Evolutionary conservation across 2,329 filamentous ascomycete species (phyloP), one percentile per base, ranked within the genome.

Genomic region (Hymenoscyphus occultus): DNA sequence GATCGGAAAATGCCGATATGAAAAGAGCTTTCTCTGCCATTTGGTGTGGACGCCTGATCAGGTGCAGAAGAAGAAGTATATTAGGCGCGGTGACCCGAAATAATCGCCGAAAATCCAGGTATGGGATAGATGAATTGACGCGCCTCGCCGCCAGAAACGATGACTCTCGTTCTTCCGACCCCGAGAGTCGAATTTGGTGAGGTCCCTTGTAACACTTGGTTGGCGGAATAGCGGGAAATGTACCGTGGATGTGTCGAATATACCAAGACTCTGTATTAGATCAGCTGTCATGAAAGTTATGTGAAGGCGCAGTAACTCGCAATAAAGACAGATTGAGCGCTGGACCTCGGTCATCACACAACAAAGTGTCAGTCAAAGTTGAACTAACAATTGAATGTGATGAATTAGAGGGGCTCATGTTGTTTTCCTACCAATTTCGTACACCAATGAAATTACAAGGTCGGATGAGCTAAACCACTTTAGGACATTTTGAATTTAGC

Each of bases 121-220:
- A 31, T 56, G 14, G 32, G 61, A 62, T 63, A 66, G 59, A 68
- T 66, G 64, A 61, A 61, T 40, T 51, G 12, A 63, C 48, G 58
- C 51, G 42, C 12, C 42, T 63, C n/a, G 16, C 60, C 61, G 28
- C 56, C 51, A 59, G 9, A 22, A 39, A 22, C 39, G 9, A 56
- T 35, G 19, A 39, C 45, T 58, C 54, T 58, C 56, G 60, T 68
- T 65, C 64, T 61, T 68, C 61, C 62, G 61, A 45, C n/a, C 22
- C 67, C 59, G 64, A 64, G 14, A 56, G 14, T 59, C 28, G 45
- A n/a, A 60, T 59, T 31, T 13, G n/a, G 9, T 31, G 35, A 13
- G 42, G 42, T 56, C 13, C 22, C 19, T 31, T 22, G 19, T n/a
- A 14, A 22, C 35, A 22, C 58, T 22, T 42, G 35, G 39, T 14